Evolutionary conservation across 306 rosid genomes (phyloP).

Genomic region (Mimosa bimucronata): DNA sequence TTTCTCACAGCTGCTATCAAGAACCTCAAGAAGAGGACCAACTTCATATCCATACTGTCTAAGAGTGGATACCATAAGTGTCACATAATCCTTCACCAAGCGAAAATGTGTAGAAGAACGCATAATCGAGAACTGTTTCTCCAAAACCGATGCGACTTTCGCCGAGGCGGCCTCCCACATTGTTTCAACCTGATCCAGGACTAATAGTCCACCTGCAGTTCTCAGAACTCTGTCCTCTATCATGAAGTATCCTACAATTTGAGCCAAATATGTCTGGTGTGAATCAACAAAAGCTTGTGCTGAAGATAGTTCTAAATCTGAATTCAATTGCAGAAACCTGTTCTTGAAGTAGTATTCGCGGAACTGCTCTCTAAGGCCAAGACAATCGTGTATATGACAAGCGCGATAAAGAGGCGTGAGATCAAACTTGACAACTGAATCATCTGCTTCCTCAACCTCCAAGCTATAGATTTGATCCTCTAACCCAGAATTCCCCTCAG

Average conservation of each 20-base stretch:
- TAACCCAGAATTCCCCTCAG: slow-evolving; percentile 58
- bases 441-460: slow-evolving; percentile 74
- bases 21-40: slow-evolving; percentile 66
- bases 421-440: slow-evolving; percentile 71
- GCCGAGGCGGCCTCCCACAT: slow-evolving; percentile 87
- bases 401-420: slow-evolving; percentile 93
- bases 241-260: slow-evolving; percentile 87
- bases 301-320: slow-evolving; percentile 82
- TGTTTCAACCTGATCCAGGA: slow-evolving; percentile 71
- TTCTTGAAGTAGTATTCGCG: slow-evolving; percentile 82
- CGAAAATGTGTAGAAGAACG: slow-evolving; percentile 80
- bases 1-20: slow-evolving; percentile 62
- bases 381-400: slow-evolving; percentile 80
- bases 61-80: slow-evolving; percentile 78
- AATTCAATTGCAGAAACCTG: slow-evolving; percentile 83
- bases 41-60: slow-evolving; percentile 84
- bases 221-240: slow-evolving; percentile 89
- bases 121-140: slow-evolving; percentile 77
- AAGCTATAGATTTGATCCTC: slow-evolving; percentile 60
- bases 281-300: slow-evolving; percentile 80
- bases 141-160: slow-evolving; percentile 68
- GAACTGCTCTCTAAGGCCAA: slow-evolving; percentile 82
- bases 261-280: slow-evolving; percentile 80
- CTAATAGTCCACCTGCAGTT: slow-evolving; percentile 72
- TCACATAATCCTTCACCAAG: slow-evolving; percentile 88